These are phyloP conservation scores for Blastocystis sp. DNA, from an alignment of 352 stramenopile species.

Conservation along the genomic window DNA sequence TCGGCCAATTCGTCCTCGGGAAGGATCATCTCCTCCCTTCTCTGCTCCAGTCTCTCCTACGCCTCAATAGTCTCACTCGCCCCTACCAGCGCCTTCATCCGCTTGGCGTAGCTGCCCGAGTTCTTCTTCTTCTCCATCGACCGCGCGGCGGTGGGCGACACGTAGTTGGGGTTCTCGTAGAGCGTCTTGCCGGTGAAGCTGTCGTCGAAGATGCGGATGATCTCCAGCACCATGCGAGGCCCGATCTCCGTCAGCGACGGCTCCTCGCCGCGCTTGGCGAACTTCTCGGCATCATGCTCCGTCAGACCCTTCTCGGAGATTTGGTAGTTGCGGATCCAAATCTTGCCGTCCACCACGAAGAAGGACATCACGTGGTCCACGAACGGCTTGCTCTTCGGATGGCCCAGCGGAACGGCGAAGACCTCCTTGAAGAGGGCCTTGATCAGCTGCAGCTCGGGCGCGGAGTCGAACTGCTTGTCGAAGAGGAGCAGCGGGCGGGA, in stretches of 20 bases:
- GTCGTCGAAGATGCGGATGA: constrained; percentile 96
- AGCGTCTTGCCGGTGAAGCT: constrained; percentile 96
- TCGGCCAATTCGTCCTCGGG: constrained; percentile 79
- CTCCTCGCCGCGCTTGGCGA: constrained; percentile 68
- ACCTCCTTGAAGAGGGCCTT: constrained; percentile 91
- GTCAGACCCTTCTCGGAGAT: constrained; percentile 78
- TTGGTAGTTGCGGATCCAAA: constrained; percentile 99
- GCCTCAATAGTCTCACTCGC: too few relatives aligned
- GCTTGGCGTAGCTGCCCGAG: constrained; percentile 84
- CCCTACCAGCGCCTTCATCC: constrained; percentile 80
- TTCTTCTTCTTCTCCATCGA: constrained; percentile 85
- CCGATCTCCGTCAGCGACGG: constrained; percentile 97
- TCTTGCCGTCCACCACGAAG: constrained; percentile 85
- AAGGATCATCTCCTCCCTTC: constrained; percentile 76
- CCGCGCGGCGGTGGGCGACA: constrained; percentile 85
- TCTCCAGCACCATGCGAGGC: constrained; percentile 94
- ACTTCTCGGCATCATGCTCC: constrained; percentile 64
- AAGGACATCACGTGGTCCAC: constrained; percentile 97
- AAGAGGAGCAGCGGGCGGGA: constrained; percentile 95
- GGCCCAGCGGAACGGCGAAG: constrained; percentile 91
- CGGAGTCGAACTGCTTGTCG: constrained; percentile 84
- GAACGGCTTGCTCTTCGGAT: constrained; percentile 99
- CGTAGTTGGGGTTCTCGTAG: constrained; percentile 90
- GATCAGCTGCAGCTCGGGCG: constrained; percentile 87
- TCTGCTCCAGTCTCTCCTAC: constrained; percentile 77